Evolutionary conservation across 2,329 filamentous ascomycete species (phyloP).

Genomic region (Microsporum canis): DNA sequence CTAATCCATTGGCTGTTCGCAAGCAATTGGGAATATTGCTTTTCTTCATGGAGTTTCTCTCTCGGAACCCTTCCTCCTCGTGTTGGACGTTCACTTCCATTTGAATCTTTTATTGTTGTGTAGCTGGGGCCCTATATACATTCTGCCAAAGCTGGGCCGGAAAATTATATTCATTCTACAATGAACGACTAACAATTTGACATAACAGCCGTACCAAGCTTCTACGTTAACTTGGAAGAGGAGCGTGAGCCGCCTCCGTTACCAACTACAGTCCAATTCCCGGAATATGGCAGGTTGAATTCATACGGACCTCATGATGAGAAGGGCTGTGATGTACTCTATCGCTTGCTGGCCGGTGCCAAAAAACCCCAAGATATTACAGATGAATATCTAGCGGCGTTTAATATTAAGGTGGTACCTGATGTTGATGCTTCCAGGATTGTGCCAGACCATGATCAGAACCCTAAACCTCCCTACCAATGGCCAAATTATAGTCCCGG

Average conservation of each 20-base stretch:
- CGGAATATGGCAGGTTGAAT: constrained; percentile 24
- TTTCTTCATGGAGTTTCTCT: neutral
- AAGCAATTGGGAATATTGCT: neutral
- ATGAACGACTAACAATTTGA: neutral
- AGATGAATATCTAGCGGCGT: constrained; percentile 27
- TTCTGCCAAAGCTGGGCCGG: neutral
- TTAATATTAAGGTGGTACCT: constrained; percentile 32
- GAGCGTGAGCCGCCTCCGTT: constrained; percentile 39
- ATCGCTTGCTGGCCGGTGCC: constrained; percentile 35
- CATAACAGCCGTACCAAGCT: constrained; percentile 19
- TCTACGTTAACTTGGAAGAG: constrained; percentile 27
- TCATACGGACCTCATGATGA: neutral
- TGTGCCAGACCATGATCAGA: constrained; percentile 25
- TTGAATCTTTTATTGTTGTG: neutral
- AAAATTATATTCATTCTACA: neutral
- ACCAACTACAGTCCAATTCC: constrained; percentile 44
- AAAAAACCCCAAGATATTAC: constrained; percentile 33
- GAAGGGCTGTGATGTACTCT: constrained; percentile 28
- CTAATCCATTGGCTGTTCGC: neutral
- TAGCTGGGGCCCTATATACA: neutral
- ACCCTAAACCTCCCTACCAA: constrained; percentile 28
- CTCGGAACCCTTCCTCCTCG: neutral
- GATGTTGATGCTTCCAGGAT: constrained; percentile 29
- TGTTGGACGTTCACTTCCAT: neutral
- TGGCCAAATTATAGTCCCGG: constrained; percentile 23